A percentile compares a stretch with the other conserved stretches of the same genome.
Conservation (phyloP, 495 filamentous ascomycete genomes). For the Aspergillus campestris region DNA sequence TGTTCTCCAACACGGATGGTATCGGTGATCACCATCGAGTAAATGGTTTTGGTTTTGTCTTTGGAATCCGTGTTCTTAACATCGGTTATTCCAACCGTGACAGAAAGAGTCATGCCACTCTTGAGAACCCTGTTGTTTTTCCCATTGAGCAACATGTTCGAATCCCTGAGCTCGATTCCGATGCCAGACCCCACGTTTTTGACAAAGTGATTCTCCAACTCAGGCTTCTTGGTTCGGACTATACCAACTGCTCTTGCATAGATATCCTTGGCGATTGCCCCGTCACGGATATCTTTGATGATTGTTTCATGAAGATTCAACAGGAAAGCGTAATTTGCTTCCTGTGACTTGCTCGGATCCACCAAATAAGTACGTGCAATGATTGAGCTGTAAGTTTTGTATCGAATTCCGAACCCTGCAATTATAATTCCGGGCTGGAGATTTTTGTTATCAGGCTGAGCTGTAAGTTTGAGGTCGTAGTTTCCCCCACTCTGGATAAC, state of each 20-base stretch:
- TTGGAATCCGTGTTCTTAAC: conserved; percentile 73
- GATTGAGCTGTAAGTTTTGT: conserved; percentile 87
- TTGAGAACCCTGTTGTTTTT: conserved; percentile 77
- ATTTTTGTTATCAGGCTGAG: conserved; percentile 67
- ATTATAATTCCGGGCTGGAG: conserved; percentile 93
- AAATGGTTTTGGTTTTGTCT: conserved; percentile 77
- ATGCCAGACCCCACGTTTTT: conserved; percentile 87
- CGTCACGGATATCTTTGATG: conserved; percentile 85
- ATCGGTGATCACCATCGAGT: conserved; percentile 84
- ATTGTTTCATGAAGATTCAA: conserved; percentile 73
- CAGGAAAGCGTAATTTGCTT: conserved; percentile 91
- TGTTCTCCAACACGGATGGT: conserved; percentile 78
- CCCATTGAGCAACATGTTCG: conserved; percentile 68
- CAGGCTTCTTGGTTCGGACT: conserved; percentile 81
- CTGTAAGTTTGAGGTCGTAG: conserved; percentile 77
- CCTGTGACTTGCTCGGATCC: conserved; percentile 90
- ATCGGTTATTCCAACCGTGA: conserved; percentile 82
- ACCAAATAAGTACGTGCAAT: conserved; percentile 92
- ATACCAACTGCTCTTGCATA: conserved; percentile 77
- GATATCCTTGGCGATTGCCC: conserved; percentile 77
- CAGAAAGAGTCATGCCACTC: conserved; percentile 92
- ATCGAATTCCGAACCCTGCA: conserved; percentile 80
- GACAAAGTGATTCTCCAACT: conserved; percentile 84
- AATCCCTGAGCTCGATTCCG: conserved; percentile 83
- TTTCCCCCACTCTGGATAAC: conserved; percentile 90